These are phyloP conservation scores for Aegilops umbellulata DNA, from an alignment of 176 grass and related monocot genomes.

Conservation along the genomic window DNA sequence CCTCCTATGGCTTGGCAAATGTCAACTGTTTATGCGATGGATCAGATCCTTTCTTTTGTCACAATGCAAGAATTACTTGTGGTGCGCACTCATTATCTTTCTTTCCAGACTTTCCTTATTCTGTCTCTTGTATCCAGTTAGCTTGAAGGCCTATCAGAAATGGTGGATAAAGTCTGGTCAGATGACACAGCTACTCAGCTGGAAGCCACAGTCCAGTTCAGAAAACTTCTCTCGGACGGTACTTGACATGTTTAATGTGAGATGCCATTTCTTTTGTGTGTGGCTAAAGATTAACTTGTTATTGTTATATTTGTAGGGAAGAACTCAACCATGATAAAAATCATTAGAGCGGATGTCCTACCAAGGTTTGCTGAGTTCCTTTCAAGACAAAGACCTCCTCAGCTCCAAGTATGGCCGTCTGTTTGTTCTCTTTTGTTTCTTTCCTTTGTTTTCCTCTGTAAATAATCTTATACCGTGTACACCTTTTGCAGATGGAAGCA, in stretches of 20 bases:
- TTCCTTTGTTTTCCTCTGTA: not conserved
- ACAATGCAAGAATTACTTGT: not conserved
- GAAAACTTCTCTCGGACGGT: slow-evolving; percentile 79
- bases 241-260: slow-evolving; percentile 22
- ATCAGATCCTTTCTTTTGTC: not conserved
- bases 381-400: slow-evolving; percentile 55
- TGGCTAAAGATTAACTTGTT: not conserved
- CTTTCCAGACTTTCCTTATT: slow-evolving; percentile 31
- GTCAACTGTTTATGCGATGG: not conserved
- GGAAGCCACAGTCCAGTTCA: slow-evolving; percentile 69
- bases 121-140: slow-evolving; percentile 56
- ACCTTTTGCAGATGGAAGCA: slow-evolving; percentile 62
- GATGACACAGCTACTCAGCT: slow-evolving; percentile 54
- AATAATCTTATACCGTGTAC: not conserved
- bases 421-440: not conserved
- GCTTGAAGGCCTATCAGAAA: slow-evolving; percentile 53
- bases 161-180: slow-evolving; percentile 66
- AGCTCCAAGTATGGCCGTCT: slow-evolving; percentile 60
- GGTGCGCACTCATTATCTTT: not conserved
- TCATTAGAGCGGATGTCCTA: slow-evolving; percentile 62
- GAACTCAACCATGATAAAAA: slow-evolving; percentile 55
- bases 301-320: slow-evolving; percentile 35
- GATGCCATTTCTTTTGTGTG: slow-evolving; percentile 1
- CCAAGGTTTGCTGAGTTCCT: slow-evolving; percentile 77
- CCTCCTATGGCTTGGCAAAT: not conserved